These are phyloP conservation scores for Sclerotinia subarctica DNA, from an alignment of 2,329 filamentous ascomycete genomes.

Conservation along the genomic window DNA sequence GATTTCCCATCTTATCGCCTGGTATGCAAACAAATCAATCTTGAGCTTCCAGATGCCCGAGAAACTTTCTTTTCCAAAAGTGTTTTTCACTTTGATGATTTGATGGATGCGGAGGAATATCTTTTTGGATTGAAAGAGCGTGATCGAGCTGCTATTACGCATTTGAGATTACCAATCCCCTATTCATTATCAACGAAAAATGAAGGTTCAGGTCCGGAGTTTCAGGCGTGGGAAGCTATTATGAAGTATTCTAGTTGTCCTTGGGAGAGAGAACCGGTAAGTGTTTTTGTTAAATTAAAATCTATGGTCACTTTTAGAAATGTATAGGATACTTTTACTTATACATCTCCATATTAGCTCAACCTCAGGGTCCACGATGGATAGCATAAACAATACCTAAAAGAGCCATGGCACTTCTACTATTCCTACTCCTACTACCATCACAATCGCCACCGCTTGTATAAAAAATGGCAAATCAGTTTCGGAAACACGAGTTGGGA, in stretches of 20 bases:
- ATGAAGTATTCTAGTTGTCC: constrained; percentile 30
- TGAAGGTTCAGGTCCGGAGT: background rate
- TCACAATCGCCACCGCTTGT: constrained; percentile 23
- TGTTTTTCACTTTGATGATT: constrained; percentile 29
- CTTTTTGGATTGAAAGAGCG: constrained; percentile 27
- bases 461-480: constrained; percentile 27
- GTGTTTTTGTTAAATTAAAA: background rate
- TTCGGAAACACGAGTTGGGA: constrained; percentile 27
- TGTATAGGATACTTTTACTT: background rate
- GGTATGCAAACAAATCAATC: constrained; percentile 28
- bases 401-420: constrained; percentile 26
- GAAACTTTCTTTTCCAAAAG: constrained; percentile 23
- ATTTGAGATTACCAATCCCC: constrained; percentile 25
- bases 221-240: constrained; percentile 22
- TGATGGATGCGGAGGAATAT: constrained; percentile 23
- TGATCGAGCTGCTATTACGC: constrained; percentile 25
- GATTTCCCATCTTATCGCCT: constrained; percentile 18
- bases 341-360: background rate
- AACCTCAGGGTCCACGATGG: background rate
- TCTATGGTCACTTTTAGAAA: background rate
- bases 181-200: background rate
- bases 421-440: constrained; percentile 29
- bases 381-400: background rate
- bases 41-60: constrained; percentile 23
- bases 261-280: constrained; percentile 27